These are phyloP conservation scores for Aspergillus calidoustus DNA, from an alignment of 2,329 filamentous ascomycete species.

Conservation along the genomic window DNA sequence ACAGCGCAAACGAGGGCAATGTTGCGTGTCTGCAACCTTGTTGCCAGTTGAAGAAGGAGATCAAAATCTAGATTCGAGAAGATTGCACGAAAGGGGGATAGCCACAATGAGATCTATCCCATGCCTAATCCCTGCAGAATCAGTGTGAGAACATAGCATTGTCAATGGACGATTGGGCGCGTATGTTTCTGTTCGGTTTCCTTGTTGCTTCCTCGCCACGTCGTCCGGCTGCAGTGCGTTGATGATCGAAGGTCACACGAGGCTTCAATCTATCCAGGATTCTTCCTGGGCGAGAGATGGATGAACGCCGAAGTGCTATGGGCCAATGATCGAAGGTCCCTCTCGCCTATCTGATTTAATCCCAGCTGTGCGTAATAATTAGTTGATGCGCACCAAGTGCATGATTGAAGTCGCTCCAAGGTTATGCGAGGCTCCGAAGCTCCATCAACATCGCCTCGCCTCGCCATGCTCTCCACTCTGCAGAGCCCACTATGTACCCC, in stretches of 20 bases:
- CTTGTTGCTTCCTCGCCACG: not conserved
- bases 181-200: not conserved
- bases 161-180: not conserved
- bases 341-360: conserved; percentile 12
- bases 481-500: not conserved
- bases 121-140: conserved; percentile 15
- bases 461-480: conserved; percentile 1
- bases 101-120: conserved; percentile 14
- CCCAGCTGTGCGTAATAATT: conserved; percentile 3
- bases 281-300: not conserved
- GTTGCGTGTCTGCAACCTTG: conserved; percentile 12
- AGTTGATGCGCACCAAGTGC: not conserved
- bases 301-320: not conserved
- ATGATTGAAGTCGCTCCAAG: not conserved
- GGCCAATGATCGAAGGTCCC: not conserved
- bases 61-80: not conserved
- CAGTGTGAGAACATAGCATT: conserved; percentile 6
- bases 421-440: not conserved
- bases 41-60: not conserved
- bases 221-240: not conserved
- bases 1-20: not conserved
- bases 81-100: conserved; percentile 5
- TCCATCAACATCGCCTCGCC: not conserved
- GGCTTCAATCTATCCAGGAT: conserved; percentile 5
- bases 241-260: conserved; percentile 13